Evolutionary conservation across 2,329 filamentous ascomycete genomes (phyloP).

Genomic region (Tolypocladium inflatum): DNA sequence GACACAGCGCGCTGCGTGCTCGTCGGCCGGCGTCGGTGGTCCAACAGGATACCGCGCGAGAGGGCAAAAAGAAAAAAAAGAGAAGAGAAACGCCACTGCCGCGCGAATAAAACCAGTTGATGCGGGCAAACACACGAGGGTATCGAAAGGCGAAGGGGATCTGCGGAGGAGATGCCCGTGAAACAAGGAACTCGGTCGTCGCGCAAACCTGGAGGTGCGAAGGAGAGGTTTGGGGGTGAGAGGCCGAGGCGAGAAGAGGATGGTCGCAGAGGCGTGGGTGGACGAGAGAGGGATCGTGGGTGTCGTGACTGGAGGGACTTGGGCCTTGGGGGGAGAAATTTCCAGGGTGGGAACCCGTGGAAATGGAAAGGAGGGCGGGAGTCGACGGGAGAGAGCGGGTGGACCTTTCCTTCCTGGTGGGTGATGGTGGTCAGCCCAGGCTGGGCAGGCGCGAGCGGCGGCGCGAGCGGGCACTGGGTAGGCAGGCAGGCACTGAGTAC

Average conservation of each 20-base stretch:
- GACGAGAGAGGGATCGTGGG: constrained; percentile 4
- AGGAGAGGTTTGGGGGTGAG: constrained; percentile 4
- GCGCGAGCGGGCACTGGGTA: background rate
- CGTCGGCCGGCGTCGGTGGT: background rate
- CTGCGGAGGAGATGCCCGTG: background rate
- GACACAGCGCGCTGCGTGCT: background rate
- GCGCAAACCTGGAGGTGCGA: constrained; percentile 2
- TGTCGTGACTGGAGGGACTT: constrained; percentile 2
- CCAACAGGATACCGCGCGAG: background rate
- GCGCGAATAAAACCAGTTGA: constrained; percentile 4
- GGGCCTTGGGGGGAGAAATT: constrained; percentile 7
- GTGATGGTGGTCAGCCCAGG: background rate
- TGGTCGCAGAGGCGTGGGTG: constrained; percentile 4
- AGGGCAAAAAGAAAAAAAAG: background rate
- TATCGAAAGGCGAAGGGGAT: constrained; percentile 6
- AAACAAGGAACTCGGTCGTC: background rate
- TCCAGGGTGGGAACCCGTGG: constrained; percentile 8
- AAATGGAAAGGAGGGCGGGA: constrained; percentile 8
- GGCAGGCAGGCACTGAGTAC: too few species aligned
- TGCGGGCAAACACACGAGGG: constrained; percentile 7
- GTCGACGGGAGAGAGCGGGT: constrained; percentile 5
- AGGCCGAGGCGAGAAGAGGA: constrained; percentile 3
- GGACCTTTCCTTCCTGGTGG: background rate
- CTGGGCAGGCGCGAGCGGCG: background rate
- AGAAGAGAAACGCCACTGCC: constrained; percentile 6